These are phyloP conservation scores for Kwoniella bestiolae DNA, from an alignment of 768 basidiomycete species.

Conservation along the genomic window DNA sequence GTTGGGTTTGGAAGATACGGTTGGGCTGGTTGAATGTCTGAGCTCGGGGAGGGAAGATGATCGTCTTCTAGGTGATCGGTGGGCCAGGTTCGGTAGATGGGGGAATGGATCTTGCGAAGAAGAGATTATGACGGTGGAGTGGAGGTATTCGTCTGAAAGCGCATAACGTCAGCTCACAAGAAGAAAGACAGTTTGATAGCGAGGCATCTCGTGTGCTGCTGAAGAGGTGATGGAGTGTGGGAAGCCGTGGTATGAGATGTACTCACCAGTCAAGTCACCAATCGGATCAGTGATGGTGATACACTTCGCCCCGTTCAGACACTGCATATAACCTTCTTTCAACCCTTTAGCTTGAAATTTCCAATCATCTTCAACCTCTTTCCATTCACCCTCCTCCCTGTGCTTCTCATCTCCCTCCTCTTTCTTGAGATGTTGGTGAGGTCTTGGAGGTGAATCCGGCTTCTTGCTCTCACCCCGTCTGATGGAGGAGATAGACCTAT, in stretches of 20 bases:
- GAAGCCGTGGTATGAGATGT: background rate
- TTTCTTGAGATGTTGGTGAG: background rate
- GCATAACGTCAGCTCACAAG: background rate
- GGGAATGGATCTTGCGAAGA: slow-evolving; percentile 8
- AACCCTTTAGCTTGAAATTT: background rate
- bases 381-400: background rate
- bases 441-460: background rate
- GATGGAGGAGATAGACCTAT: background rate
- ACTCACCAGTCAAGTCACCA: slow-evolving; percentile 12
- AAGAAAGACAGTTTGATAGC: too few relatives aligned
- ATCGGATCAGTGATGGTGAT: slow-evolving; percentile 21
- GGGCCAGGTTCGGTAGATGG: background rate
- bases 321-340: slow-evolving; percentile 3
- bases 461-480: background rate
- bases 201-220: too few relatives aligned
- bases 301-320: slow-evolving; percentile 18
- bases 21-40: background rate
- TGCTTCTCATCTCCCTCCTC: background rate
- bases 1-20: background rate
- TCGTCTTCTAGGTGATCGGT: background rate
- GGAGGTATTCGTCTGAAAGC: background rate
- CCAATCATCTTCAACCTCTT: slow-evolving; percentile 14
- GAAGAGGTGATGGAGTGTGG: too few relatives aligned
- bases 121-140: background rate
- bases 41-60: background rate